Base-by-base conservation (phyloP, 805 yeast species). In the Pichia sporocuriosa region DNA sequence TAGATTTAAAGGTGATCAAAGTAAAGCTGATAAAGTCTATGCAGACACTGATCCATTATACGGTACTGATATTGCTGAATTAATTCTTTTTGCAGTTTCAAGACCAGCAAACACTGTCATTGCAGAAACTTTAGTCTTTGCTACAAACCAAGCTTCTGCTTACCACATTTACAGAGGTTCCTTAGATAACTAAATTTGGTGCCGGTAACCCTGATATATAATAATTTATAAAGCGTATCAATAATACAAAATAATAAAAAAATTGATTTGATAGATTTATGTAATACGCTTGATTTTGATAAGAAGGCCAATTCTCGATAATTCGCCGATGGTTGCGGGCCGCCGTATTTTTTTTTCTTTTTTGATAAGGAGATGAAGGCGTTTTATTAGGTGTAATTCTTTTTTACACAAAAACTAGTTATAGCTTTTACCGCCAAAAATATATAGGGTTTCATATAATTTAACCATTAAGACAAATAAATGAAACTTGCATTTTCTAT, bases 141-240 rank as follows among this genome's bases (percentile, higher is more conserved):
- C 96, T 15, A 73, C 79, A 35, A 81, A 84, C 67, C 97, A 89
- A 68, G 96, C 94, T 4, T 73, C 84, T 45, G 79, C 94, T 7
- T 65, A 69, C 51, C 85, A 81, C 56, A 61, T 81, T 27, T 68
- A 79, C 67, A 53, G 61, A 43, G 64, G 62, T 12, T 20, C 48
- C 11, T 32, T 50, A n/a, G 49, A 48, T 19, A 33, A 42, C 16
- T 35, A 39, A n/a, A n/a, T n/a, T n/a, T n/a, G n/a, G n/a, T n/a
- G n/a, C n/a, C n/a, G n/a, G 27, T 16, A 22, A 3, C 13, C 11
- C n/a, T 21, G 26, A n/a, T 27, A 9, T 15, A 28, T 11, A 28
- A 32, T 20, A 32, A 26, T 12, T 26, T 12, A 23, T 26, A 11
- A 12, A 26, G 29, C 5, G 13, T 12, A n/a, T n/a, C n/a, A n/a